phyloP scores from a whole-genome alignment of 2,329 filamentous ascomycete species.

The Beauveria australis region DNA sequence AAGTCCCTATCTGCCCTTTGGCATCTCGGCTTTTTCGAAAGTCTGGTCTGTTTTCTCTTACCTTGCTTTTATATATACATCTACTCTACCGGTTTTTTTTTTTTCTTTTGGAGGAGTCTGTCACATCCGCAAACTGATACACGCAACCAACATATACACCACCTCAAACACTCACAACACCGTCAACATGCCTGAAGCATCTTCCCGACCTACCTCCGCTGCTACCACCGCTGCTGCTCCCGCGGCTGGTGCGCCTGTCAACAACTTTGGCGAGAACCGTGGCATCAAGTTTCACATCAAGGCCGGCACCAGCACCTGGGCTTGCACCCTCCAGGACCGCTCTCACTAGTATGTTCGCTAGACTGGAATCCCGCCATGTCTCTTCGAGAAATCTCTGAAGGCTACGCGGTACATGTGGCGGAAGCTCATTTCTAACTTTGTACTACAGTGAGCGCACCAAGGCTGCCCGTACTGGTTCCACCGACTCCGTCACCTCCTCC shows the following conservation, averaged over 20 bases:
- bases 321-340: conserved; percentile 37
- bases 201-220: conserved; percentile 9
- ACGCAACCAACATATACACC: background rate
- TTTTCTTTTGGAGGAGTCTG: conserved; percentile 5
- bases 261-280: conserved; percentile 26
- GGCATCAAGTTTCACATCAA: conserved; percentile 40
- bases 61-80: background rate
- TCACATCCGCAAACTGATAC: background rate
- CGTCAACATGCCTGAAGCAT: conserved; percentile 13
- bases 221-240: conserved; percentile 11
- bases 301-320: conserved; percentile 30
- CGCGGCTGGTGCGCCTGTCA: conserved; percentile 14
- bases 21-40: background rate
- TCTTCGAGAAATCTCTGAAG: background rate
- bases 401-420: background rate
- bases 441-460: conserved; percentile 31
- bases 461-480: conserved; percentile 27
- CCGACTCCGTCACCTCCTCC: conserved; percentile 25
- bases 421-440: conserved; percentile 12
- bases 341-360: conserved; percentile 31
- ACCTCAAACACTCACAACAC: background rate
- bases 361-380: background rate
- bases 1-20: background rate
- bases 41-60: background rate
- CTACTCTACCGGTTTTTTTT: background rate